Evolutionary conservation across 202 grass and related monocot genomes (phyloP).

Genomic region (Dendrocalamus latiflorus): DNA sequence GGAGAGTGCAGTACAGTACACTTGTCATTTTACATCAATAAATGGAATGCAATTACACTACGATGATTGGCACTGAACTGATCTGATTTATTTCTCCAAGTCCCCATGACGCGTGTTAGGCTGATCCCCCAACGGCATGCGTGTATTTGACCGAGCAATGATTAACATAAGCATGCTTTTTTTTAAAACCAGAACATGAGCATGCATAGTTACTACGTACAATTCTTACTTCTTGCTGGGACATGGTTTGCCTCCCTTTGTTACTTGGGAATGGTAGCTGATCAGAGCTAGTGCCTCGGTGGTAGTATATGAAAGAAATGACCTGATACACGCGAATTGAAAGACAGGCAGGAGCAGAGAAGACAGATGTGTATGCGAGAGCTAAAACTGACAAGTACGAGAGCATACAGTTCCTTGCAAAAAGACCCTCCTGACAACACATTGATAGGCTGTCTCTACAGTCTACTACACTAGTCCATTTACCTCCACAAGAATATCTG

Average conservation of each 20-base stretch:
- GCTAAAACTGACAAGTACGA: constrained; percentile 46
- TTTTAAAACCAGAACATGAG: too few relatives aligned
- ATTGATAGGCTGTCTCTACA: background rate
- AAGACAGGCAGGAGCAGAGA: background rate
- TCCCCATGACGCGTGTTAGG: constrained; percentile 17
- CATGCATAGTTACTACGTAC: too few relatives aligned
- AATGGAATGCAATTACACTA: constrained; percentile 3
- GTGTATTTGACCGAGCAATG: constrained; percentile 24
- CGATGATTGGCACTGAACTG: constrained; percentile 22
- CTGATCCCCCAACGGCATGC: background rate
- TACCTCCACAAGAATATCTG: background rate
- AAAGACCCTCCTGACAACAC: background rate
- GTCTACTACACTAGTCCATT: background rate
- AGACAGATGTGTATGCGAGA: constrained; percentile 11
- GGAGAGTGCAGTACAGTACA: constrained; percentile 6
- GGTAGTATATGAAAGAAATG: background rate
- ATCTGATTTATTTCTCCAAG: constrained; percentile 3
- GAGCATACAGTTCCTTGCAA: constrained; percentile 5
- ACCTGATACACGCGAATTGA: too few relatives aligned
- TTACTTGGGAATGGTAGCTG: constrained; percentile 27
- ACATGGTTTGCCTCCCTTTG: background rate
- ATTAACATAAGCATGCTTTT: constrained; percentile 10
- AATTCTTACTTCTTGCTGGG: background rate
- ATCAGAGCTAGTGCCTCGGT: background rate
- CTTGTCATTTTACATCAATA: background rate